Evolutionary conservation across 2,329 filamentous ascomycete species (phyloP), one percentile per base, ranked within the genome.

Genomic region (Oidium heveae): DNA sequence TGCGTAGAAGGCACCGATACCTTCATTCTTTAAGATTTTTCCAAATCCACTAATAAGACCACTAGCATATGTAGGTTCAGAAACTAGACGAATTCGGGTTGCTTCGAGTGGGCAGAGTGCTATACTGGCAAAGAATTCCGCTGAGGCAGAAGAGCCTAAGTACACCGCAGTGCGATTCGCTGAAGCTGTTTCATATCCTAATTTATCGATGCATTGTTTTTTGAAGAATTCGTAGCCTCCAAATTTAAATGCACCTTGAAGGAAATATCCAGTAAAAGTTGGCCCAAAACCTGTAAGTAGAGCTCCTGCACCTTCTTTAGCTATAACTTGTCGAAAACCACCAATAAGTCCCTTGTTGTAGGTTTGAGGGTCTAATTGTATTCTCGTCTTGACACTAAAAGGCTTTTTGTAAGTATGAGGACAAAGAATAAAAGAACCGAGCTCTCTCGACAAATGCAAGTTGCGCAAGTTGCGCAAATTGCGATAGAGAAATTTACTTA

Each of bases 151-250:
- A 44, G 79, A 81, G 62, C 75, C 83, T 61, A 86, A 77, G 76
- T 89, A 89, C 71, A 89, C 80, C 61, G 78, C 79, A 59, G 82
- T 86, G 63, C 84, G 78, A 79, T 88, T 86, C 70, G 86, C 76
- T 64, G 75, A 74, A 63, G 84, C 84, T 60, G 74, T 78, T 71
- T 88, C 84, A 68, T 80, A 80, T 66, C 86, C 86, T 65, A 93
- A 71, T 59, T 74, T 58, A 74, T 86, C 82, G 71, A 93, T 91
- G 67, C 74, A 78, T 72, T 91, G 84, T 74, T 88, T 79, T 82
- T 94, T 93, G 83, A 94, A 93, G 73, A 93, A 82, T 74, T 94
- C 86, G 71, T 94, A 94, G 69, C 86, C 86, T 70, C 86, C 86
- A 70, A 91, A 91, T 74, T 93, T 93, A 77, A 91, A 80, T 64